Base-by-base conservation (phyloP, 768 basidiomycete genomes). In the Cystobasidiopsis lactophilus region DNA sequence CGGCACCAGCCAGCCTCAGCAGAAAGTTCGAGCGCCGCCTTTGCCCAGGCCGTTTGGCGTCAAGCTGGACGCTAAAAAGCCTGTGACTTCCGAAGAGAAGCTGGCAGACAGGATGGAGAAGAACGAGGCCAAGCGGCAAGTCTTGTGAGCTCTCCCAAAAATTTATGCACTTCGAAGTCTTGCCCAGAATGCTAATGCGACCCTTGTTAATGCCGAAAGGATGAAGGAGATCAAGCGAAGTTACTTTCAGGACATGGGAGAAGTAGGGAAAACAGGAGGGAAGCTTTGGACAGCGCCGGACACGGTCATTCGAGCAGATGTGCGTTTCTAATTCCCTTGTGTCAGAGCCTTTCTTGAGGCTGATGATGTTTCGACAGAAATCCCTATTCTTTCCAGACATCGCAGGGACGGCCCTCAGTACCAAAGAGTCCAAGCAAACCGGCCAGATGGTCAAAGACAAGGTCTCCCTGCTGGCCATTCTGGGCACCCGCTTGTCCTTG, bases 221-320 rank as follows among this genome's bases (percentile, higher is more conserved):
- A 35, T 35, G 33, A 72, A 75, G 55, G 73, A 78, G 63, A 76
- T 72, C 0, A 74, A 76, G 13, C 81, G 79, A 62, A 85, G 86
- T 0, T 91, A 95, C 67, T 95, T 85, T 62, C 73, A 81, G 50
- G 91, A 95, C 64, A 71, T 79, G 38, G 82, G 83, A 60, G 77
- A 79, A 63, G 80, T 83, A 1, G 71, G 80, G 48, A 73, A 73
- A 40, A 76, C 85, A 59, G 88, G 85, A 16, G 91, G 91, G 16
- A 96, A 96, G 69, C 80, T 82, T 9, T 96, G 85, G 86, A 75
- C 86, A 49, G 88, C 86, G 11, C 89, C 88, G 1, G 77, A 74
- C 21, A 80, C 82, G 21, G 71, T 95, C 60, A 86, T 96, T 57
- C 77, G 82, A 40, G 44, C 26, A 10, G 26, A 19, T 1, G 5